phyloP scores from a whole-genome alignment of 2,329 filamentous ascomycete species.

The Diaporthe humulicola region DNA sequence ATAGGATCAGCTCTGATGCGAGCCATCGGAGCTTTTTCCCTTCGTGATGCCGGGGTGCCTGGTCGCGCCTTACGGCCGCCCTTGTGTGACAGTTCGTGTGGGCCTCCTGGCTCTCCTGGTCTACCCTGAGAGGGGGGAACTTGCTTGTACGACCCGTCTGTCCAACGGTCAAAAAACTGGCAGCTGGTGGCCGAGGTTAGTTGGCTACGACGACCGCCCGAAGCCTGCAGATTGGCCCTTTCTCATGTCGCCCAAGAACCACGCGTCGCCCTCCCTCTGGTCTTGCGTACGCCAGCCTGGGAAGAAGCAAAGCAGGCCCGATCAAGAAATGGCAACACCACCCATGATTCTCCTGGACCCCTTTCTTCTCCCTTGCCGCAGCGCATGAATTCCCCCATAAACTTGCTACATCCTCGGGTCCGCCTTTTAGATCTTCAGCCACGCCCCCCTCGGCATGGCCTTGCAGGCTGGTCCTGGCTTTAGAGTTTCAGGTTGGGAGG shows the following conservation, averaged over 20 bases:
- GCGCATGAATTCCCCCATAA: conserved; percentile 15
- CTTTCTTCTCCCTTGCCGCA: not conserved
- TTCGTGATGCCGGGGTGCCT: not conserved
- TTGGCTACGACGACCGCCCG: not conserved
- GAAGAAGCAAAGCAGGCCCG: not conserved
- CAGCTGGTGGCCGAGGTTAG: not conserved
- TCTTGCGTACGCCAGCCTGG: not conserved
- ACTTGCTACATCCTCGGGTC: conserved; percentile 21
- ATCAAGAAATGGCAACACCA: not conserved
- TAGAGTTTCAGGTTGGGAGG: conserved; percentile 17
- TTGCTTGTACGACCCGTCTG: not conserved
- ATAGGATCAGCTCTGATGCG: conserved; percentile 6
- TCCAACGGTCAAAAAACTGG: not conserved
- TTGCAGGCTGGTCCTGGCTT: conserved; percentile 22
- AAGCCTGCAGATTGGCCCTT: not conserved
- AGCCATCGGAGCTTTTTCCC: conserved; percentile 5
- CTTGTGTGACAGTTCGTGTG: conserved; percentile 14
- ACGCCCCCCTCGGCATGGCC: conserved; percentile 14
- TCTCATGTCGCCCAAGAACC: conserved; percentile 24
- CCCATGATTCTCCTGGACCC: not conserved
- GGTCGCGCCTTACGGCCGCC: conserved; percentile 13
- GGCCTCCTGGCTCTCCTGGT: not conserved
- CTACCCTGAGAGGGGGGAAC: not conserved
- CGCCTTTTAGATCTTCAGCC: conserved; percentile 6
- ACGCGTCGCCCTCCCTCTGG: conserved; percentile 9